Conservation (phyloP, 768 basidiomycete species). For the Hypholoma sublateritium region DNA sequence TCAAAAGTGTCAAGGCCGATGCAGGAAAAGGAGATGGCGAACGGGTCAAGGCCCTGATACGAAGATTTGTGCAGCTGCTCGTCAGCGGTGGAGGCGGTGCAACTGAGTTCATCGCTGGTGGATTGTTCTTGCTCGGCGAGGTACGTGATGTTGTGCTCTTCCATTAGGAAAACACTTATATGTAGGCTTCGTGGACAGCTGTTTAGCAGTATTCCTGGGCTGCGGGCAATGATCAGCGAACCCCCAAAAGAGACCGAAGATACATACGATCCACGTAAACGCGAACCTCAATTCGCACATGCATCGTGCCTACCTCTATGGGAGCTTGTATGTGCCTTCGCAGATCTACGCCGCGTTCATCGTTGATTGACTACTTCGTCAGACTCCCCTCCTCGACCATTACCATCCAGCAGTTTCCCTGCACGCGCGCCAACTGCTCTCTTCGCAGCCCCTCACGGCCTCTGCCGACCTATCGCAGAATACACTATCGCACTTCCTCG, state of each 20-base stretch:
- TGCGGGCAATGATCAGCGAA: conserved; percentile 39
- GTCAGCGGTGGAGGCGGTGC: conserved; percentile 69
- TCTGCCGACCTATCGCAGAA: conserved; percentile 89
- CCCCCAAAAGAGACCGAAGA: conserved; percentile 24
- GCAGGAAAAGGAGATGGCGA: conserved; percentile 32
- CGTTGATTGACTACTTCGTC: not conserved
- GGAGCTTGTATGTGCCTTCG: conserved; percentile 70
- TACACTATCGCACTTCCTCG: conserved; percentile 92
- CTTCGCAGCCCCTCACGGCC: conserved; percentile 71
- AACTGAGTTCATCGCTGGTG: conserved; percentile 86
- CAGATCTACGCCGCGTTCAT: not conserved
- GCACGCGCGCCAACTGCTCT: conserved; percentile 81
- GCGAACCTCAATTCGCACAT: conserved; percentile 85
- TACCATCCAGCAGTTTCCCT: conserved; percentile 90
- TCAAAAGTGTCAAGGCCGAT: conserved; percentile 81
- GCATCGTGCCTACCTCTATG: conserved; percentile 81
- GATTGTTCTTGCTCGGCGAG: conserved; percentile 84
- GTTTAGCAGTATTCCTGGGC: conserved; percentile 40
- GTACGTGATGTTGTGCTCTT: conserved; percentile 38
- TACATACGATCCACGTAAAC: conserved; percentile 83
- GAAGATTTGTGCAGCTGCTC: conserved; percentile 81
- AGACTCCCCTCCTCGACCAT: conserved; percentile 82
- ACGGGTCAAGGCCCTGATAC: conserved; percentile 78
- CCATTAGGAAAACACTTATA: not conserved
- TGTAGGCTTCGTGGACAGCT: conserved; percentile 23